These are phyloP conservation scores for Heliamphora ciliata DNA, from an alignment of 179 eudicot species.

Conservation along the genomic window DNA sequence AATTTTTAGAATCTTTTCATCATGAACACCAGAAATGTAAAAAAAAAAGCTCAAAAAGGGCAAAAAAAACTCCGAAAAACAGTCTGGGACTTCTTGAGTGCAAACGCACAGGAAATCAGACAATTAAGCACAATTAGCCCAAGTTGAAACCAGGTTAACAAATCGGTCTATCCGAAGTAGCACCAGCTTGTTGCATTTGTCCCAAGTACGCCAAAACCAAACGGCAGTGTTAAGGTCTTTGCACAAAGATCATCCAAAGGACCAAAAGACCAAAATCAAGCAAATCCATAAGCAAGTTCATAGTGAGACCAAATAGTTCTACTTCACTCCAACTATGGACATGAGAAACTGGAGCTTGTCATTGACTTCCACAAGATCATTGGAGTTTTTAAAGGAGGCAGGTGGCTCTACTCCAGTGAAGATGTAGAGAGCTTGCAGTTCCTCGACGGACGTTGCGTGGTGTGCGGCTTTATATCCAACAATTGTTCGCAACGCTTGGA, in stretches of 20 bases:
- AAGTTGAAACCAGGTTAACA: too few relatives aligned
- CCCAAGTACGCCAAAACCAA: background rate
- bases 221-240: background rate
- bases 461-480: constrained; percentile 53
- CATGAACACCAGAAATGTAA: too few relatives aligned
- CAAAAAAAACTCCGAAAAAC: too few relatives aligned
- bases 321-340: constrained; percentile 74
- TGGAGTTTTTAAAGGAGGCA: constrained; percentile 24
- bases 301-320: background rate
- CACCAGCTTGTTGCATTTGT: too few relatives aligned
- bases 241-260: background rate
- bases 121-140: too few relatives aligned
- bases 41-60: too few relatives aligned
- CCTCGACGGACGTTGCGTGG: constrained; percentile 36
- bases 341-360: constrained; percentile 59
- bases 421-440: constrained; percentile 59
- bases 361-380: constrained; percentile 35
- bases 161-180: too few relatives aligned
- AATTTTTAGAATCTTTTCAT: too few relatives aligned
- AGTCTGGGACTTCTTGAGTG: too few relatives aligned
- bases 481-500: constrained; percentile 48
- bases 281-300: background rate
- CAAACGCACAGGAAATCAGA: too few relatives aligned
- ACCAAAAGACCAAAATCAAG: background rate
- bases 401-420: constrained; percentile 86